Percentiles rank a stretch among this genome's conserved stretches.
Evolutionary conservation across 2,329 filamentous ascomycete species (phyloP).

Genomic region (Xylariaceae sp.): DNA sequence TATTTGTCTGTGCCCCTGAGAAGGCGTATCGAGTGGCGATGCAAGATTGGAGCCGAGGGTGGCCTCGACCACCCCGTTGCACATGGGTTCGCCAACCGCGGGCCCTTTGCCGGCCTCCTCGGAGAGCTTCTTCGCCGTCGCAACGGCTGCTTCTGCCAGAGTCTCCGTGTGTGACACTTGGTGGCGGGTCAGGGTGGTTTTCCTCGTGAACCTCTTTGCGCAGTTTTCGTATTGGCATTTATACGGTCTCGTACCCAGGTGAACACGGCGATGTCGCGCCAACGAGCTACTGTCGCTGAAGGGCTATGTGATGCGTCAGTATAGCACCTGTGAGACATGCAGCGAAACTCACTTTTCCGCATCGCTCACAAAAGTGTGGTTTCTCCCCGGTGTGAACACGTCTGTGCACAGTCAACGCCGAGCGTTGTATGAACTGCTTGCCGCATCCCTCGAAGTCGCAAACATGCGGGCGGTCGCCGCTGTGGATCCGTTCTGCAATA

Average conservation of each 20-base stretch:
- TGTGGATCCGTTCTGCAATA: slow-evolving; percentile 92
- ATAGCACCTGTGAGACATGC: background rate
- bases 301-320: slow-evolving; percentile 50
- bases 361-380: slow-evolving; percentile 94
- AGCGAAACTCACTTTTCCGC: slow-evolving; percentile 74
- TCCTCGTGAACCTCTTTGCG: slow-evolving; percentile 95
- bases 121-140: slow-evolving; percentile 80
- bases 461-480: slow-evolving; percentile 80
- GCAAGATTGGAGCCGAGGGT: slow-evolving; percentile 57
- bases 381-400: slow-evolving; percentile 97
- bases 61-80: slow-evolving; percentile 66
- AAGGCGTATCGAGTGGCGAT: slow-evolving; percentile 74
- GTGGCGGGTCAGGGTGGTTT: slow-evolving; percentile 90
- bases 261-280: slow-evolving; percentile 87
- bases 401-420: slow-evolving; percentile 89
- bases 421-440: slow-evolving; percentile 96
- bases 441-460: slow-evolving; percentile 85
- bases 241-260: slow-evolving; percentile 92
- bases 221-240: slow-evolving; percentile 97
- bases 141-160: slow-evolving; percentile 85
- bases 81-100: slow-evolving; percentile 37
- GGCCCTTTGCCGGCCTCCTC: slow-evolving; percentile 34
- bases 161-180: slow-evolving; percentile 95
- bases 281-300: slow-evolving; percentile 96
- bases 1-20: slow-evolving; percentile 70